These are phyloP conservation scores for Suhomyces prunicola DNA, from an alignment of 805 yeast genomes.

Conservation along the genomic window DNA sequence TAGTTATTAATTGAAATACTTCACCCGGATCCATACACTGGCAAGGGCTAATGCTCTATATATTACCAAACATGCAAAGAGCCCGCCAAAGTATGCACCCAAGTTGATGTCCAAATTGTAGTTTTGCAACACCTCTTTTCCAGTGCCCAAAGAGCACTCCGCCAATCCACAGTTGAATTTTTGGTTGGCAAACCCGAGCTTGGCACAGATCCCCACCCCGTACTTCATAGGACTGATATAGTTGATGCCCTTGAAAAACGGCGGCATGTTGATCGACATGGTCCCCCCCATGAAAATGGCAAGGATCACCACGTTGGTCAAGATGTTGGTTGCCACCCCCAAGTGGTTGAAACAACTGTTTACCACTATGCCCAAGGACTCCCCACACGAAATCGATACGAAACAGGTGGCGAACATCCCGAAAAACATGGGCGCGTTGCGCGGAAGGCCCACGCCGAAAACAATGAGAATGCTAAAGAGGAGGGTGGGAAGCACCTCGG, in stretches of 20 bases:
- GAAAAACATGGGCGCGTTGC: conserved; percentile 65
- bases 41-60: conserved; percentile 38
- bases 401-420: conserved; percentile 54
- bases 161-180: conserved; percentile 47
- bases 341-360: conserved; percentile 70
- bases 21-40: conserved; percentile 15
- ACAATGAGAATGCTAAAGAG: conserved; percentile 61
- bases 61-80: conserved; percentile 37
- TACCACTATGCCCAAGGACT: conserved; percentile 77
- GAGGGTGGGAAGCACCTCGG: conserved; percentile 57
- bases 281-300: conserved; percentile 85
- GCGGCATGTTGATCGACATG: conserved; percentile 73
- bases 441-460: conserved; percentile 69
- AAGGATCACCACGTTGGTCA: conserved; percentile 61
- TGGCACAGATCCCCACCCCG: conserved; percentile 60
- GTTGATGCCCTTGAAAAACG: conserved; percentile 65
- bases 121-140: conserved; percentile 52
- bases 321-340: conserved; percentile 76
- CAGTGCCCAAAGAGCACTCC: conserved; percentile 49
- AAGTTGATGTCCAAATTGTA: conserved; percentile 43
- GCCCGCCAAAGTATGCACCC: conserved; percentile 35
- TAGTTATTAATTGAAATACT: conserved; percentile 1
- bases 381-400: conserved; percentile 69
- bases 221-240: conserved; percentile 78
- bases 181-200: conserved; percentile 53